These are phyloP conservation scores for Tetrapisispora taiwanensis DNA, from an alignment of 805 yeast species.

Conservation along the genomic window DNA sequence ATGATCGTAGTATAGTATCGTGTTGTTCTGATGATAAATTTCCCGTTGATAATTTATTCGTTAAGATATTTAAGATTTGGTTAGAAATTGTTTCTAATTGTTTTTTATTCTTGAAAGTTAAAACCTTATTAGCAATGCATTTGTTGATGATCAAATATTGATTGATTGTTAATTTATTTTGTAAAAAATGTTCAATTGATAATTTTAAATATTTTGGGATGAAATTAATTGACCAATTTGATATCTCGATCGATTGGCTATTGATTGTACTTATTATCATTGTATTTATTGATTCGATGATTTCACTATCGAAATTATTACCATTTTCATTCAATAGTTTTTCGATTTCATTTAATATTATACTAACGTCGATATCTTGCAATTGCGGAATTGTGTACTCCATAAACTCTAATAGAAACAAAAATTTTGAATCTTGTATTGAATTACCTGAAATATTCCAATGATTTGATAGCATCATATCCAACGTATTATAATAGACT, in stretches of 20 bases:
- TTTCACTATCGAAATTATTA: slow-evolving; percentile 5
- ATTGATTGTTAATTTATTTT: slow-evolving; percentile 7
- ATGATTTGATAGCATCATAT: slow-evolving; percentile 10
- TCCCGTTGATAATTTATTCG: background rate
- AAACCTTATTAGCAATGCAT: slow-evolving; percentile 10
- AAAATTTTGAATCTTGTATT: slow-evolving; percentile 14
- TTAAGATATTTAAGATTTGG: background rate
- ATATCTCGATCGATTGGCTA: background rate
- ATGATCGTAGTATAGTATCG: slow-evolving; percentile 14
- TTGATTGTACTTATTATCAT: slow-evolving; percentile 10
- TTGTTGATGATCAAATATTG: slow-evolving; percentile 16
- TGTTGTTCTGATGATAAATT: slow-evolving; percentile 1
- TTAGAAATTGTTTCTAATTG: slow-evolving; percentile 7
- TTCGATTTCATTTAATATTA: slow-evolving; percentile 6
- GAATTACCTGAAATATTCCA: slow-evolving; percentile 9
- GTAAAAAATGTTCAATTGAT: slow-evolving; percentile 12
- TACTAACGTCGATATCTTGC: background rate
- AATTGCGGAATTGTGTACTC: slow-evolving; percentile 11
- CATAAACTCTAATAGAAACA: slow-evolving; percentile 18
- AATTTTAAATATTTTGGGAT: slow-evolving; percentile 9
- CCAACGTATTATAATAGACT: slow-evolving; percentile 5
- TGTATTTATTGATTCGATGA: slow-evolving; percentile 20
- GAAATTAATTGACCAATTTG: slow-evolving; percentile 13
- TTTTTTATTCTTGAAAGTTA: background rate
- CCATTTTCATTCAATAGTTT: slow-evolving; percentile 9